These are phyloP conservation scores for Aquilaria malaccensis DNA, from an alignment of 345 rosid species.

Conservation along the genomic window DNA sequence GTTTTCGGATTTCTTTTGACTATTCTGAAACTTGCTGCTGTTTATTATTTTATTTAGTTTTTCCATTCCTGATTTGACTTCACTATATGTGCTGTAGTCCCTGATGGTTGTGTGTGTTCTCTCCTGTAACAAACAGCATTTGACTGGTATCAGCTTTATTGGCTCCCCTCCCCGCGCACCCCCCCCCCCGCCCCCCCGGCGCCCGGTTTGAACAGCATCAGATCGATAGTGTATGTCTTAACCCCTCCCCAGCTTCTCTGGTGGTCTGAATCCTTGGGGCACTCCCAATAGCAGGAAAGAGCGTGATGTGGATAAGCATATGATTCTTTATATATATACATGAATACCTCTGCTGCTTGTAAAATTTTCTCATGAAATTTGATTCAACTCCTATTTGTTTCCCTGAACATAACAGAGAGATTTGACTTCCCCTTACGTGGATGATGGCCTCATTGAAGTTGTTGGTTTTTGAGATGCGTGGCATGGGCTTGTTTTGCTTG, in stretches of 20 bases:
- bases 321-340: background rate
- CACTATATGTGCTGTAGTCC: slow-evolving; percentile 2
- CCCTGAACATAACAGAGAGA: slow-evolving; percentile 41
- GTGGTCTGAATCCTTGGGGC: slow-evolving; percentile 95
- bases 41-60: no score
- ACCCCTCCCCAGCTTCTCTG: slow-evolving; percentile 93
- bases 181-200: no score
- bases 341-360: no score
- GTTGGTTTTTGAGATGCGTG: slow-evolving; percentile 97
- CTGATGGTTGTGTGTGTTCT: slow-evolving; percentile 4
- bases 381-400: slow-evolving; percentile 6
- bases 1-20: no score
- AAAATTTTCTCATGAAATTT: slow-evolving; percentile 1
- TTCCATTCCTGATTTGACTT: background rate
- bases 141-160: background rate
- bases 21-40: no score
- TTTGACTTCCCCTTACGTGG: slow-evolving; percentile 77
- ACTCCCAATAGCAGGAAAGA: slow-evolving; percentile 48
- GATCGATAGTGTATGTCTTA: slow-evolving; percentile 87
- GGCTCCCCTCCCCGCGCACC: no score
- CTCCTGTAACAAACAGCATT: background rate
- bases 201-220: slow-evolving; percentile 45
- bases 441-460: slow-evolving; percentile 72
- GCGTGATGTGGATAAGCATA: slow-evolving; percentile 24
- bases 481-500: slow-evolving; percentile 79